Evolutionary conservation across 2,329 filamentous ascomycete genomes (phyloP), one percentile per base, ranked within the genome.

Genomic region (Trichoderma pleuroti): DNA sequence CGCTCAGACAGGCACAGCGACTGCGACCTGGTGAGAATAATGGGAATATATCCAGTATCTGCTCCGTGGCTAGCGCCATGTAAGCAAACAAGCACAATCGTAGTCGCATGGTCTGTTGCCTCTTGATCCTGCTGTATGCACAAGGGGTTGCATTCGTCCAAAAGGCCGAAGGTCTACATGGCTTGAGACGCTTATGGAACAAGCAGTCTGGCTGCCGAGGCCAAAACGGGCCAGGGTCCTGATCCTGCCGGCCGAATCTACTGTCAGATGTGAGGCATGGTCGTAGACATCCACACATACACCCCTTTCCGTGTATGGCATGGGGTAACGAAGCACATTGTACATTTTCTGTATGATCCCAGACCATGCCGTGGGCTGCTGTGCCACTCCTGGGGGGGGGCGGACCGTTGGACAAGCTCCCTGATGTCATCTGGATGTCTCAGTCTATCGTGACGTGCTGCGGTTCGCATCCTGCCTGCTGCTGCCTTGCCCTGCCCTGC

Each of bases 381-480:
- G 42, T 49, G 42, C 54, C 39, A 68, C 65, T 34, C 28, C 32
- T 16, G 11, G 65, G 28, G 28, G 39, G 49, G 11, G 65, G 28
- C n/a, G 39, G 49, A 52, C 56, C 39, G 46, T 68, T 61, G 42
- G 21, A 49, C 66, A 26, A 18, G 26, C 24, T 42, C 28, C 52
- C 54, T 68, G 54, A 68, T 68, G 56, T 68, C 66, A 68, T 60
- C 26, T 60, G 30, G 56, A 46, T 68, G 66, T 68, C 65, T 68
- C 65, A 68, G 66, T 61, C 46, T 34, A 68, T 57, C 56, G 36
- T 36, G 39, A 68, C 57, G 66, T 68, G 66, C 66, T 61, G 66
- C 66, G 66, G 66, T 61, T 68, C 66, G 66, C 56, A 52, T 49
- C 39, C 56, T 52, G 21, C 63, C 49, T 30, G 24, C 32, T 49